phyloP scores from a whole-genome alignment of 768 basidiomycete species.

The Rhizopogon vesiculosus region DNA sequence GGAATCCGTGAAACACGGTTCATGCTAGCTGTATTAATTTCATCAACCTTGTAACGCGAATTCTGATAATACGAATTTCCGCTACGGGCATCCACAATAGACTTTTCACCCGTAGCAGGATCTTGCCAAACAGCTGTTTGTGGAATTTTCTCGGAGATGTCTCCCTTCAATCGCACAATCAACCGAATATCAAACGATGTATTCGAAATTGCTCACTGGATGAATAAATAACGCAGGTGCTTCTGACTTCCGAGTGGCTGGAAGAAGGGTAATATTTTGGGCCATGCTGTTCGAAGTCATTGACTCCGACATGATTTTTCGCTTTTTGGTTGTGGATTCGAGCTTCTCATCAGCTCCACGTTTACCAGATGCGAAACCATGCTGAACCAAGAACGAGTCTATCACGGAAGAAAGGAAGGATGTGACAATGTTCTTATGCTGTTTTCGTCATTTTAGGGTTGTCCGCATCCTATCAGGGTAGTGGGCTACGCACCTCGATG shows the following conservation, averaged over 20 bases:
- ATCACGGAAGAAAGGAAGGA: conserved; percentile 55
- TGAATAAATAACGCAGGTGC: conserved; percentile 7
- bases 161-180: conserved; percentile 5
- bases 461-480: conserved; percentile 6
- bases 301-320: conserved; percentile 31
- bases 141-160: conserved; percentile 26
- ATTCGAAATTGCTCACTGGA: conserved; percentile 13
- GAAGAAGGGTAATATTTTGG: neutral
- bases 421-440: conserved; percentile 58
- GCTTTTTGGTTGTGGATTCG: conserved; percentile 44
- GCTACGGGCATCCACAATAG: conserved; percentile 61
- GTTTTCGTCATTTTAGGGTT: conserved; percentile 3
- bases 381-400: conserved; percentile 55
- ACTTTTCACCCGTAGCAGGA: conserved; percentile 52
- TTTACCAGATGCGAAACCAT: conserved; percentile 47
- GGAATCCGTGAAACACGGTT: conserved; percentile 13
- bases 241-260: conserved; percentile 2
- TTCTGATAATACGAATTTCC: conserved; percentile 55
- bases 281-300: conserved; percentile 2
- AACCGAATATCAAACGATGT: conserved; percentile 8
- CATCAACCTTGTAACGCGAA: conserved; percentile 4
- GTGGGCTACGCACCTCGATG: conserved; percentile 48
- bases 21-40: conserved; percentile 4
- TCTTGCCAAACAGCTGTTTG: conserved; percentile 49
- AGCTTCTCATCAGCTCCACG: conserved; percentile 5